Percentiles rank a stretch among this genome's conserved stretches.
These are phyloP conservation scores for Aspergillus japonicus DNA, from an alignment of 2,329 filamentous ascomycete species.

Conservation along the genomic window DNA sequence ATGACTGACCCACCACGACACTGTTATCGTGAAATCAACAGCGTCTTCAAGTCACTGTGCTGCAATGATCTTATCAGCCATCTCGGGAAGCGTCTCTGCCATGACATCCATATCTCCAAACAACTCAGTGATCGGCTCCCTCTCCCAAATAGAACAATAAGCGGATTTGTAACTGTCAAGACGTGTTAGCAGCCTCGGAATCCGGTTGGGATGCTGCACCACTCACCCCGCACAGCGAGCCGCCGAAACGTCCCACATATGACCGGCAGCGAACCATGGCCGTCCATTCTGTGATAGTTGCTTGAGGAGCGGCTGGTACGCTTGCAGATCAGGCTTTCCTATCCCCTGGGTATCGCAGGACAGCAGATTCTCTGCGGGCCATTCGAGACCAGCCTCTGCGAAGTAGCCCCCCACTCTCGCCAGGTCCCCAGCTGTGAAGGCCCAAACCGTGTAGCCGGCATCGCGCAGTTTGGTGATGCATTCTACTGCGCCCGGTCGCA, in stretches of 20 bases:
- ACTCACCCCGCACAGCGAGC: constrained; percentile 27
- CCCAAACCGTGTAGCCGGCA: constrained; percentile 31
- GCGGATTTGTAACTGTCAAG: constrained; percentile 25
- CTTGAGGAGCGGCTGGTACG: constrained; percentile 25
- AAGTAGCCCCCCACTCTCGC: constrained; percentile 28
- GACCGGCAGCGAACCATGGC: constrained; percentile 33
- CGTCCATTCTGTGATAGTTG: constrained; percentile 18
- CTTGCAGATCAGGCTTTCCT: constrained; percentile 28
- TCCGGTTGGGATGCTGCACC: background rate
- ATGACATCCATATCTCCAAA: constrained; percentile 33
- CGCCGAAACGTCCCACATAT: constrained; percentile 33
- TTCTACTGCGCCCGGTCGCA: constrained; percentile 39
- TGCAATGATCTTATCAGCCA: constrained; percentile 32
- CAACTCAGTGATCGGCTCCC: constrained; percentile 23
- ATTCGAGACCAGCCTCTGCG: constrained; percentile 22
- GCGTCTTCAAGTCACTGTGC: background rate
- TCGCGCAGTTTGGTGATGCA: constrained; percentile 37
- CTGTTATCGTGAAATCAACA: background rate
- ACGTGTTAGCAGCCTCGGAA: background rate
- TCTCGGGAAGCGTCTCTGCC: constrained; percentile 24
- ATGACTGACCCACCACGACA: too few species aligned
- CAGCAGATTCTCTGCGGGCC: constrained; percentile 26
- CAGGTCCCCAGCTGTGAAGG: constrained; percentile 28
- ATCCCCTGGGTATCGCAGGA: constrained; percentile 28
- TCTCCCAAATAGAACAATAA: constrained; percentile 25